phyloP scores from a whole-genome alignment of 2,329 filamentous ascomycete genomes.

The Apiospora kogelbergensis region DNA sequence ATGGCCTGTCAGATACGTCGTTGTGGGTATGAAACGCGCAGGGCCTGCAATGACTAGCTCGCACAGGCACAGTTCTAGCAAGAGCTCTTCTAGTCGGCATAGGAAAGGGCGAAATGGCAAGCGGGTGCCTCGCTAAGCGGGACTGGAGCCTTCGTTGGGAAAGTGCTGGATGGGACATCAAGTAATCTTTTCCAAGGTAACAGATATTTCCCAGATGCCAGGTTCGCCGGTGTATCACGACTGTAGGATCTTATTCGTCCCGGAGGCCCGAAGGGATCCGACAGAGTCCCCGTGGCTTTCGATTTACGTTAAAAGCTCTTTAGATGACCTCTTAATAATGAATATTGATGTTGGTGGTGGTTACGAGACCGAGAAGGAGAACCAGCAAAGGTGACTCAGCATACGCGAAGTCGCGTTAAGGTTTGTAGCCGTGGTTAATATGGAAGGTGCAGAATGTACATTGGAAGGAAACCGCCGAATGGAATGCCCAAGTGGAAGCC shows the following conservation, averaged over 20 bases:
- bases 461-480: neutral
- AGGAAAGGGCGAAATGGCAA: neutral
- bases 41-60: neutral
- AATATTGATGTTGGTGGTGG: neutral
- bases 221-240: neutral
- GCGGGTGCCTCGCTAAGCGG: neutral
- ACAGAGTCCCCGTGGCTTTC: neutral
- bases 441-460: neutral
- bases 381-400: neutral
- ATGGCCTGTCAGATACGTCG: neutral
- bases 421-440: neutral
- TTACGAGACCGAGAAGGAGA: neutral
- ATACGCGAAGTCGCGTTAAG: neutral
- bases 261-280: neutral
- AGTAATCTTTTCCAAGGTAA: neutral
- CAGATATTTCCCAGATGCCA: neutral
- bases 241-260: neutral
- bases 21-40: neutral
- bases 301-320: neutral
- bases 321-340: neutral
- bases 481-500: neutral
- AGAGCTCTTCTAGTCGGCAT: neutral
- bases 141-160: neutral
- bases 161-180: neutral
- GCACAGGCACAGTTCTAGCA: neutral